Conservation (phyloP, 2,329 filamentous ascomycete genomes). For the Cadophora luteo-olivacea region DNA sequence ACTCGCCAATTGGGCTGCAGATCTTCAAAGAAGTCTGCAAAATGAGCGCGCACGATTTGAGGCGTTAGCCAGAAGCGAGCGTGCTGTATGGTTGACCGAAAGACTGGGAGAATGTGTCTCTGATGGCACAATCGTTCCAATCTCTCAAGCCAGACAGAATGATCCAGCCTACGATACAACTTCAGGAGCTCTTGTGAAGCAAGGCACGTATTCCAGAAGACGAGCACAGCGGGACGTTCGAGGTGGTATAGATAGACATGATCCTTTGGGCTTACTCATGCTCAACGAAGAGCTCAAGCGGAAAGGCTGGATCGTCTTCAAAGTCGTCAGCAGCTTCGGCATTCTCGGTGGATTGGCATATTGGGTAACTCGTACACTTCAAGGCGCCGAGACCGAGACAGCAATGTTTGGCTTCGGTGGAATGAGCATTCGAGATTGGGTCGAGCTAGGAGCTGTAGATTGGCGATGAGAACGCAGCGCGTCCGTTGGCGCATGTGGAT, state of each 20-base stretch:
- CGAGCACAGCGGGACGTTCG: conserved; percentile 21
- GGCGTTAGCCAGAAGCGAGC: conserved; percentile 64
- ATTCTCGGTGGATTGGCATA: conserved; percentile 75
- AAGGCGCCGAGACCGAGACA: conserved; percentile 24
- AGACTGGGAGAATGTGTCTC: conserved; percentile 69
- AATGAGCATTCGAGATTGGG: conserved; percentile 35
- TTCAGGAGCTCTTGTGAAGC: conserved; percentile 34
- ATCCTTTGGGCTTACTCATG: conserved; percentile 80
- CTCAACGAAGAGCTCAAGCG: conserved; percentile 70
- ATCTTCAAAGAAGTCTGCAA: conserved; percentile 77
- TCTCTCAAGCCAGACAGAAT: conserved; percentile 46
- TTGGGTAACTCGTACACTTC: conserved; percentile 55
- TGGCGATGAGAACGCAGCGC: conserved; percentile 28
- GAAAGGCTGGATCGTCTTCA: conserved; percentile 71
- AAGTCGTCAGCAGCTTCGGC: conserved; percentile 76
- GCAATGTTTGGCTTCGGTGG: conserved; percentile 31
- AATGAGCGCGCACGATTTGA: conserved; percentile 76
- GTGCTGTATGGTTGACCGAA: conserved; percentile 73
- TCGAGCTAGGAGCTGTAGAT: conserved; percentile 34
- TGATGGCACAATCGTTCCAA: conserved; percentile 66
- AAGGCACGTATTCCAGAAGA: conserved; percentile 31
- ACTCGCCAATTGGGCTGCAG: conserved; percentile 81
- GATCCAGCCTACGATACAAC: conserved; percentile 26
- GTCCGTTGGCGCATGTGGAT: neutral
- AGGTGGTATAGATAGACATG: conserved; percentile 52